Conservation (phyloP, 1,284 basidiomycete genomes). For the Stygiomarasmius scandens region DNA sequence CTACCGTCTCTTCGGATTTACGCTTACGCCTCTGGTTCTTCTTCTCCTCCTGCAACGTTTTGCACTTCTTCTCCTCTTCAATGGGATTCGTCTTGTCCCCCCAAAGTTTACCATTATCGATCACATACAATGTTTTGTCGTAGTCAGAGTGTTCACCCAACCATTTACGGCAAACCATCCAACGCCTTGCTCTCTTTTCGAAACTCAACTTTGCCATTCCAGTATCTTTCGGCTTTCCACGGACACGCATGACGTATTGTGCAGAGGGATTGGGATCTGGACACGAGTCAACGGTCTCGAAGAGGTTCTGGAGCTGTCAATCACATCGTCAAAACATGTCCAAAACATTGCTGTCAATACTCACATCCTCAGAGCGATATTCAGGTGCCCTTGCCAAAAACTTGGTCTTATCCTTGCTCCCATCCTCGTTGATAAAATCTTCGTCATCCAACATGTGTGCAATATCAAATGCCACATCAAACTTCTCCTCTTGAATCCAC, state of each 20-base stretch:
- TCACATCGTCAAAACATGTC: no score
- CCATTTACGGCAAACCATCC: background rate
- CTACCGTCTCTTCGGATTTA: no score
- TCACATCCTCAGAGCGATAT: background rate
- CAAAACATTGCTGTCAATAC: no score
- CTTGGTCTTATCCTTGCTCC: background rate
- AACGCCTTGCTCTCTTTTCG: background rate
- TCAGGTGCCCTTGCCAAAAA: background rate
- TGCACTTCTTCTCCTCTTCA: background rate
- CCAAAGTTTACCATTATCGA: background rate
- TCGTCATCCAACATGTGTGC: background rate
- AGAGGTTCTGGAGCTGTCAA: background rate
- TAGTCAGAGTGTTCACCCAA: background rate
- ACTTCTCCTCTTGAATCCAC: background rate
- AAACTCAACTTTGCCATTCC: background rate
- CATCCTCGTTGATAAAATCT: background rate
- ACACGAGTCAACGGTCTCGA: background rate
- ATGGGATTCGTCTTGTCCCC: slow-evolving; percentile 6
- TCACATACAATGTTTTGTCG: background rate
- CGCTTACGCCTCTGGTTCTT: no score
- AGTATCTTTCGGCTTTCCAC: background rate
- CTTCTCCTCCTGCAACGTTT: no score
- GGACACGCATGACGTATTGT: background rate
- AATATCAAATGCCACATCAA: background rate
- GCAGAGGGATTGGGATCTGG: background rate